A percentile compares a stretch with the other conserved stretches of the same genome.
phyloP scores from a whole-genome alignment of 2,329 filamentous ascomycete genomes.

The Epichloe aotearoae region DNA sequence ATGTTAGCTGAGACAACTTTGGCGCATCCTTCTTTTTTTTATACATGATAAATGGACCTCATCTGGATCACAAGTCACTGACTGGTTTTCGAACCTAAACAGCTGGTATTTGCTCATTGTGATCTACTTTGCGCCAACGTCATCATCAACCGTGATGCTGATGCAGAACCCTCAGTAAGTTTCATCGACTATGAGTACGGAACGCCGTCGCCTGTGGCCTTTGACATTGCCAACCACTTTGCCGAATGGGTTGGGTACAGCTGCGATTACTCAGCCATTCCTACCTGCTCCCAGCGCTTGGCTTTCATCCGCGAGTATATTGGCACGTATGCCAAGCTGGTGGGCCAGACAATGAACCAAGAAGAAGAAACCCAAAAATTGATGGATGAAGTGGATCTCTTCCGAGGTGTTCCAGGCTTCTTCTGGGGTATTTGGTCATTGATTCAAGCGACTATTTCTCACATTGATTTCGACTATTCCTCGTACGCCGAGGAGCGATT shows the following conservation, averaged over 20 bases:
- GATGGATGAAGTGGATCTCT: constrained; percentile 70
- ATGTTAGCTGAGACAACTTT: constrained; percentile 21
- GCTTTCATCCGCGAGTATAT: constrained; percentile 80
- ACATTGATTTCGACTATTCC: constrained; percentile 95
- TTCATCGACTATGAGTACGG: constrained; percentile 99
- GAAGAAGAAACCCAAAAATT: constrained; percentile 56
- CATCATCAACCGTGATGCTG: constrained; percentile 50
- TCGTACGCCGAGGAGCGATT: constrained; percentile 76
- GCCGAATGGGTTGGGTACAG: constrained; percentile 97
- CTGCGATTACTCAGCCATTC: constrained; percentile 77
- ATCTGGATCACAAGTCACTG: constrained; percentile 4
- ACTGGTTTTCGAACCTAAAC: constrained; percentile 2
- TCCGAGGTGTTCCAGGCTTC: constrained; percentile 81
- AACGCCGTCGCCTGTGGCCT: constrained; percentile 83
- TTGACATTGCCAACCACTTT: constrained; percentile 96
- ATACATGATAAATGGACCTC: background rate
- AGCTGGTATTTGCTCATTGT: constrained; percentile 89
- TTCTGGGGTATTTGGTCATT: constrained; percentile 89
- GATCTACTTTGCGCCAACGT: constrained; percentile 95
- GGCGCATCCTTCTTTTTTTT: background rate
- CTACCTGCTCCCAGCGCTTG: constrained; percentile 61
- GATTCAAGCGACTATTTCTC: constrained; percentile 86
- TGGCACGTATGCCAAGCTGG: constrained; percentile 50
- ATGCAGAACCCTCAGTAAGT: constrained; percentile 31
- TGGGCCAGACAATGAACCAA: constrained; percentile 31